These are phyloP conservation scores for Aspergillus kassunensis DNA, from an alignment of 495 filamentous ascomycete species.

Conservation along the genomic window DNA sequence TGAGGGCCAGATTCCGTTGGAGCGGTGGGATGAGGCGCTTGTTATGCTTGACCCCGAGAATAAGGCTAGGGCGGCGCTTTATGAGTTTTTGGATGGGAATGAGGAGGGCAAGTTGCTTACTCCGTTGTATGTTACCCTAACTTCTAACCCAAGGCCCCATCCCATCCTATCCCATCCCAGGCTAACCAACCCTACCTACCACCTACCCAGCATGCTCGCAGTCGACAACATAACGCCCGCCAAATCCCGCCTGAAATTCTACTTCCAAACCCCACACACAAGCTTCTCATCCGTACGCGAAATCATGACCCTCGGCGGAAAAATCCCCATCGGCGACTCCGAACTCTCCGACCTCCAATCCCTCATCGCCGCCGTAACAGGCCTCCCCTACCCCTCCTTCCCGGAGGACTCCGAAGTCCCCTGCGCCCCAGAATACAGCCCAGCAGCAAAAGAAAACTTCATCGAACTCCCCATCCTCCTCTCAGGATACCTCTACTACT, in stretches of 20 bases:
- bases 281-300: neutral
- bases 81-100: neutral
- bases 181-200: no score
- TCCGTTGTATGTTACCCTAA: neutral
- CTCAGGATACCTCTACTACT: neutral
- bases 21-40: neutral
- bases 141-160: neutral
- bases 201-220: neutral
- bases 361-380: conserved; percentile 7
- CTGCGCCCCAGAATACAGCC: neutral
- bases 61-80: neutral
- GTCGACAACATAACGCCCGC: neutral
- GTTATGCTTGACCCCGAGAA: neutral
- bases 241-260: neutral
- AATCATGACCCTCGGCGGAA: neutral
- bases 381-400: conserved; percentile 10
- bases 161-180: neutral
- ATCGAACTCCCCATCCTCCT: neutral
- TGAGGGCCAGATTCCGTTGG: neutral
- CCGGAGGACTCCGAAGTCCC: conserved; percentile 1
- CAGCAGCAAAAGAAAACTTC: neutral
- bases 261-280: neutral
- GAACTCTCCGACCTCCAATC: conserved; percentile 15
- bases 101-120: neutral
- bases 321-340: neutral